Evolutionary conservation across 345 rosid genomes (phyloP), one percentile per base, ranked within the genome.

Genomic region (Odontarrhena argentea): DNA sequence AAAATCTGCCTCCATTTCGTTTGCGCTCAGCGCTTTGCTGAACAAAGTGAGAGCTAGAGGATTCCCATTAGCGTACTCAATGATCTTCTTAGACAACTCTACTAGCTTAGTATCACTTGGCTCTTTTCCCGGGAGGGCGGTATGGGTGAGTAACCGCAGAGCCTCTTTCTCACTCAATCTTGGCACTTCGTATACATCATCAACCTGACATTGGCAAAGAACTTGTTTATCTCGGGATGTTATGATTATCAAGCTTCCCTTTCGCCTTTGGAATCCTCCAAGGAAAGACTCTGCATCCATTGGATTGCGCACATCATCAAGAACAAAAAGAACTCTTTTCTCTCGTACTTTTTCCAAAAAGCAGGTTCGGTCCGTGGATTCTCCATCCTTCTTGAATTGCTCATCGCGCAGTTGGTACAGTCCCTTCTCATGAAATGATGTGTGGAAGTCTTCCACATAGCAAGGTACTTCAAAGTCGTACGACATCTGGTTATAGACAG

Each of bases 41-140:
- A 9, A 13, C 8, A 5, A 45, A 12, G 8, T 12, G 18, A 79
- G 69, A n/a, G 78, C 76, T 14, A 72, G 12, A 9, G 76, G 83
- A 15, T 67, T 45, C 13, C 50, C 18, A 45, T 45, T 13, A 45
- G 12, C n/a, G 9, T 45, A n/a, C 9, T 49, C 30, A 49, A 25
- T 7, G 4, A 49, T 18, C 8, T 8, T 49, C 54, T 49, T 49
- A 9, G 30, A 9, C 28, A 49, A 9, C 4, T 49, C 30, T 7
- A 45, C 3, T 15, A 45, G 49, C 6, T 45, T 45, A 13, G 8
- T 8, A 45, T 45, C 49, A 7, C 7, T 45, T n/a, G 18, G 22
- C 24, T 45, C 49, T n/a, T 45, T 11, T n/a, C 22, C 30, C n/a
- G 2, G 25, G 11, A 49, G 24, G 2, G 30, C 34, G 22, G 54